Evolutionary conservation across 768 basidiomycete genomes (phyloP), one percentile per base, ranked within the genome.

Genomic region (Sarcomyxa edulis): DNA sequence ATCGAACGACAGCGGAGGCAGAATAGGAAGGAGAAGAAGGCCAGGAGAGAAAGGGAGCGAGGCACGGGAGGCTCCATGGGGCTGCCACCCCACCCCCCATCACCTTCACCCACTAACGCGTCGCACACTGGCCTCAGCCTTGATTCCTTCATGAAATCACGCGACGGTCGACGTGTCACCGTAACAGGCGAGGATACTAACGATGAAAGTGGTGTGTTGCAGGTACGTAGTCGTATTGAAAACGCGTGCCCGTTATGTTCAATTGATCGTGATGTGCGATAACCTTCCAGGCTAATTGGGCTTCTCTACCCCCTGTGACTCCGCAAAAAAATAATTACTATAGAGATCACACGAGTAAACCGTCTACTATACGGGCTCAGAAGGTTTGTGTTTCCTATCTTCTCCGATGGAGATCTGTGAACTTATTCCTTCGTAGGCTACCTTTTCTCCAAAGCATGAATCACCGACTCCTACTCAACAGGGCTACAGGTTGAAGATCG

Each of bases 1-100:
- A 72, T 88, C 44, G 85, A 87, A 55, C 74, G 81, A 31, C 81
- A 84, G 61, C 71, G 80, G 55, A 70, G 78, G 39, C 75, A 72
- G 44, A 70, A 56, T 40, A 71, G 67, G 50, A 73, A 65, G 37
- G 78, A 74, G 39, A 72, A 75, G 53, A 71, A 64, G 48, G 62
- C 57, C 31, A 69, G 62, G 44, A 65, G 59, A 40, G 63, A 55
- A 33, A 74, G 68, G 51, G 81, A 76, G 42, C 68, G 74, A 49
- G 66, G 69, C 18, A 60, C 53, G 32, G 56, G 61, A 34, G 55
- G 54, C 40, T 59, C 48, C 35, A 45, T 50, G 12, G 45, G 42
- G n/a, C 40, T 62, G 15, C 60, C 60, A 40, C 9, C 10, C 20
- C 62, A 55, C 29, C 62, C 61, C 5, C 66, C 68, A 6, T 78